Conservation (phyloP, 1,284 basidiomycete genomes). For the Ganoderma meredithae region DNA sequence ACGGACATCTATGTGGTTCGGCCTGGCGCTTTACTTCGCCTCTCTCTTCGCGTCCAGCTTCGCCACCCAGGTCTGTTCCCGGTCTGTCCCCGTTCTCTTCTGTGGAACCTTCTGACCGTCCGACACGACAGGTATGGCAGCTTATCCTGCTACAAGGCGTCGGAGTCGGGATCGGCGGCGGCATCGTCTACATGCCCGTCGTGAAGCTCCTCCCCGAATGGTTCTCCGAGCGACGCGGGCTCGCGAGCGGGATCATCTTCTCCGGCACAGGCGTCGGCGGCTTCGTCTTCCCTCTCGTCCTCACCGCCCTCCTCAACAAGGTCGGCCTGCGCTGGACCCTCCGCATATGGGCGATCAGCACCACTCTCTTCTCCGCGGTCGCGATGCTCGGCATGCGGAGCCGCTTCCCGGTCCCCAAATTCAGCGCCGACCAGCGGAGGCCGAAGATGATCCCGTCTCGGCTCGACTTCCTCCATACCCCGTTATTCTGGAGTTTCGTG, state of each 20-base stretch:
- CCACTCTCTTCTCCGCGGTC: constrained; percentile 29
- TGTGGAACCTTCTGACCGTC: neutral
- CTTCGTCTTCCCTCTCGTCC: constrained; percentile 39
- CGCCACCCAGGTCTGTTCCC: constrained; percentile 31
- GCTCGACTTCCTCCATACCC: constrained; percentile 35
- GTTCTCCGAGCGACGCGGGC: constrained; percentile 36
- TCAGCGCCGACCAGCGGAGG: constrained; percentile 25
- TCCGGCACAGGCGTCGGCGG: constrained; percentile 39
- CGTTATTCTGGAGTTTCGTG: constrained; percentile 38
- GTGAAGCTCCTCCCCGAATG: constrained; percentile 34
- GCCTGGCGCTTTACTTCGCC: constrained; percentile 31
- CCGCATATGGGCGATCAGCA: constrained; percentile 35
- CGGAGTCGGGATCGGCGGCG: constrained; percentile 36
- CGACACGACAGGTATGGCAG: constrained; percentile 34
- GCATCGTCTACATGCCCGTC: constrained; percentile 36
- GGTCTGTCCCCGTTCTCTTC: neutral
- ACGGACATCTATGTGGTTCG: constrained; percentile 34
- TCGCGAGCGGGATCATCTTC: constrained; percentile 40
- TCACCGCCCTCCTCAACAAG: constrained; percentile 34
- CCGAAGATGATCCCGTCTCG: constrained; percentile 36
- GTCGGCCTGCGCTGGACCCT: constrained; percentile 40
- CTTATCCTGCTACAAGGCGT: constrained; percentile 40
- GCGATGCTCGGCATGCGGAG: constrained; percentile 36
- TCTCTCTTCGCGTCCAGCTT: constrained; percentile 39
- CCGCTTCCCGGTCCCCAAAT: constrained; percentile 37